These are phyloP conservation scores for Parastagonospora avenae DNA, from an alignment of 2,329 filamentous ascomycete species.

Conservation along the genomic window DNA sequence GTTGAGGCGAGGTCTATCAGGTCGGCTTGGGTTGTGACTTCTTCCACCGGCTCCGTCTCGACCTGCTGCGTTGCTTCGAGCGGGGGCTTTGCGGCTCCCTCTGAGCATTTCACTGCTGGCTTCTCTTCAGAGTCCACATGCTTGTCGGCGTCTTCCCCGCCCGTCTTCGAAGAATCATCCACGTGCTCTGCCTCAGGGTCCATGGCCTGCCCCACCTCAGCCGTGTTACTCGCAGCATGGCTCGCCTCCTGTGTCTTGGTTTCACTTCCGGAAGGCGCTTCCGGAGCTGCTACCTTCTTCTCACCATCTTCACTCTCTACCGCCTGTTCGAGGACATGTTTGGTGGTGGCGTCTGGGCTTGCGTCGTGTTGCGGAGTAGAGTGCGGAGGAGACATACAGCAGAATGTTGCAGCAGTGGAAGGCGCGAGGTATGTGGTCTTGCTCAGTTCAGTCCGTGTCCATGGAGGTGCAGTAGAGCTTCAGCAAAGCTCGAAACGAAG, in stretches of 20 bases:
- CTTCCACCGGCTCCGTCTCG: constrained; percentile 14
- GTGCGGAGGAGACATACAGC: constrained; percentile 45
- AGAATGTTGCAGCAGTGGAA: constrained; percentile 20
- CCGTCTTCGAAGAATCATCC: constrained; percentile 4
- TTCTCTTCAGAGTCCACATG: neutral
- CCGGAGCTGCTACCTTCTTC: neutral
- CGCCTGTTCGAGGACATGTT: constrained; percentile 23
- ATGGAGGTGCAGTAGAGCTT: constrained; percentile 22
- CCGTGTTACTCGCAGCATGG: constrained; percentile 15
- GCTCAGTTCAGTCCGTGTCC: constrained; percentile 20
- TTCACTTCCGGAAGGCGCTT: neutral
- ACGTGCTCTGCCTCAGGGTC: constrained; percentile 5
- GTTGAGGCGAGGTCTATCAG: constrained; percentile 23
- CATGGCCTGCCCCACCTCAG: constrained; percentile 9
- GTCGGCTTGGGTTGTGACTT: constrained; percentile 25
- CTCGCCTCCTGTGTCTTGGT: constrained; percentile 21
- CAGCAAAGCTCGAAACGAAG: constrained; percentile 4
- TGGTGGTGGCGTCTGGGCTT: constrained; percentile 22
- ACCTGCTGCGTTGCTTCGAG: neutral
- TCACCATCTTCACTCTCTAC: constrained; percentile 7
- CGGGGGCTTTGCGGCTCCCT: neutral
- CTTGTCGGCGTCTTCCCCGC: neutral
- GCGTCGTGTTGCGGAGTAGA: constrained; percentile 38
- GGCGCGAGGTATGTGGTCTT: constrained; percentile 3
- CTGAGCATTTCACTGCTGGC: neutral